phyloP scores from a whole-genome alignment of 352 stramenopile species.

The Stramenopiles sp. region DNA sequence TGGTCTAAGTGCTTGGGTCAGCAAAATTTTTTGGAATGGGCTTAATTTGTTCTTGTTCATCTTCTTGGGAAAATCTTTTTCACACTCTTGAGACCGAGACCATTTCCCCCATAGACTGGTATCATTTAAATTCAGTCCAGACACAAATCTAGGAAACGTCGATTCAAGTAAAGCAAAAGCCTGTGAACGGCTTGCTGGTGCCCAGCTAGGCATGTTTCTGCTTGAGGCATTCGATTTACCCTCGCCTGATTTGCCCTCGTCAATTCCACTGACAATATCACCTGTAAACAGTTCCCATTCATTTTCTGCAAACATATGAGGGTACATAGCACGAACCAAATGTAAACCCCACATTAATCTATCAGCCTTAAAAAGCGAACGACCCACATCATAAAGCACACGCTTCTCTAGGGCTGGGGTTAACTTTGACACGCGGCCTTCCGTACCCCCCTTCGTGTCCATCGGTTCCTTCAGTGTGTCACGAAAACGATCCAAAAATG shows the following conservation, averaged over 20 bases:
- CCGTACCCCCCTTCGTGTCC: conserved; percentile 37
- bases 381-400: conserved; percentile 68
- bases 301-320: conserved; percentile 64
- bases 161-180: conserved; percentile 48
- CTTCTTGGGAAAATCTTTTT: conserved; percentile 66
- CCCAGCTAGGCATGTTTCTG: conserved; percentile 52
- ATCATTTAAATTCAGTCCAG: conserved; percentile 54
- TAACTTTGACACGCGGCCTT: conserved; percentile 51
- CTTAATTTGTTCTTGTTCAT: conserved; percentile 50
- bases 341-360: conserved; percentile 77
- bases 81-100: conserved; percentile 59
- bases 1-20: conserved; percentile 68
- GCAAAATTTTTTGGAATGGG: conserved; percentile 67
- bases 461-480: conserved; percentile 52
- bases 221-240: too few relatives aligned
- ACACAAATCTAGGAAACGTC: conserved; percentile 40
- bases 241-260: conserved; percentile 14
- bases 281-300: conserved; percentile 80
- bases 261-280: conserved; percentile 32
- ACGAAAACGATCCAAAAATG: conserved; percentile 64
- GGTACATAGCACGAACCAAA: conserved; percentile 70
- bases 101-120: conserved; percentile 62
- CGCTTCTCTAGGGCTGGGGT: conserved; percentile 61
- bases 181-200: conserved; percentile 54
- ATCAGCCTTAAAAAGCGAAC: conserved; percentile 75